Percentiles rank a stretch among this genome's conserved stretches.
Evolutionary conservation across 1,284 basidiomycete genomes (phyloP).

Genomic region (Peniophora sp.): DNA sequence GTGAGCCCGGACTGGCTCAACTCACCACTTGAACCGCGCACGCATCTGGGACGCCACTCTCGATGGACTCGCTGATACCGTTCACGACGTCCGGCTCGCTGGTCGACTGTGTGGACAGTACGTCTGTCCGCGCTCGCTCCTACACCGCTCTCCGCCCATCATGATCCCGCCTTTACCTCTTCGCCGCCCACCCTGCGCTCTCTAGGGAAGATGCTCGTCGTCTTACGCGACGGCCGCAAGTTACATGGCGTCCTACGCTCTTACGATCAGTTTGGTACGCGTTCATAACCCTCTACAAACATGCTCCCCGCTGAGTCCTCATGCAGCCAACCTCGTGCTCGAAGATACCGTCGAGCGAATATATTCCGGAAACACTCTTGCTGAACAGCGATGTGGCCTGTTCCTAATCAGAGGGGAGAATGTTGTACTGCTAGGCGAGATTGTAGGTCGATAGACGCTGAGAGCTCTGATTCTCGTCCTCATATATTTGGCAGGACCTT

Average conservation of each 20-base stretch:
- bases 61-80: slow-evolving; percentile 90
- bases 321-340: slow-evolving; percentile 83
- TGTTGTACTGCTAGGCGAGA: slow-evolving; percentile 94
- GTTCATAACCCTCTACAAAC: background rate
- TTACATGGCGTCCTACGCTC: slow-evolving; percentile 93
- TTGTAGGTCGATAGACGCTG: slow-evolving; percentile 54
- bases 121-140: slow-evolving; percentile 61
- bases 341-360: slow-evolving; percentile 88
- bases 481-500: slow-evolving; percentile 59
- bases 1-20: too few species aligned
- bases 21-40: too few species aligned
- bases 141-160: slow-evolving; percentile 30
- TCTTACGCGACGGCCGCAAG: slow-evolving; percentile 94
- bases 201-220: slow-evolving; percentile 96
- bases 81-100: slow-evolving; percentile 96
- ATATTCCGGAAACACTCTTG: slow-evolving; percentile 73
- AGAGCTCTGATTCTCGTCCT: slow-evolving; percentile 5
- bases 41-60: too few species aligned
- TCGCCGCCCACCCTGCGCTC: slow-evolving; percentile 19
- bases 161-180: slow-evolving; percentile 18
- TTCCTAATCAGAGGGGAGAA: slow-evolving; percentile 98
- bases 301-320: background rate
- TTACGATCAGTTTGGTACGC: slow-evolving; percentile 97
- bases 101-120: slow-evolving; percentile 98
- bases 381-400: slow-evolving; percentile 81